These are phyloP conservation scores for Colletotrichum sidae DNA, from an alignment of 2,329 filamentous ascomycete species.

Conservation along the genomic window DNA sequence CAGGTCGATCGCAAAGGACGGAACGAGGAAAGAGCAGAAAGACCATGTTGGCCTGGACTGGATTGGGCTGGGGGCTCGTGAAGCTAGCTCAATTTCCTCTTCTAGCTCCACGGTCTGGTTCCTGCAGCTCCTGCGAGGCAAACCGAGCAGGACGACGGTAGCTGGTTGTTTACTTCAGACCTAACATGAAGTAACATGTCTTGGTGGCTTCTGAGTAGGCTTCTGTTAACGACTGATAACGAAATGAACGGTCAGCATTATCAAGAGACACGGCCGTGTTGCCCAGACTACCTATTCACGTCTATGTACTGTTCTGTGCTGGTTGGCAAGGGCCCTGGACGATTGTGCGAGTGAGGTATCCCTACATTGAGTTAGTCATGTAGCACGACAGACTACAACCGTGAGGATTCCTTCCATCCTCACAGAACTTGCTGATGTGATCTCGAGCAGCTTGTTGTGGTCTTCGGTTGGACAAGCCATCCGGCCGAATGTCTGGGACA, in stretches of 20 bases:
- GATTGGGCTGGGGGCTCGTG: constrained; percentile 9
- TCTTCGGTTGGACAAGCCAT: too few relatives aligned
- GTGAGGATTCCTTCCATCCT: too few relatives aligned
- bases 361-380: too few relatives aligned
- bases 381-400: too few relatives aligned
- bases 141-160: not conserved
- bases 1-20: constrained; percentile 32
- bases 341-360: constrained; percentile 4
- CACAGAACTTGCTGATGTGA: too few relatives aligned
- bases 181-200: not conserved
- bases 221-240: not conserved
- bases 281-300: constrained; percentile 2
- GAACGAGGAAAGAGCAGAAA: constrained; percentile 34
- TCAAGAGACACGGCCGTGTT: constrained; percentile 12
- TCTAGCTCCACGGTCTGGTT: not conserved
- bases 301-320: not conserved
- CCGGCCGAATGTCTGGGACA: constrained; percentile 9
- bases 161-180: not conserved
- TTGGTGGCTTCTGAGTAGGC: too few relatives aligned
- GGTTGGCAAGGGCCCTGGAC: constrained; percentile 7
- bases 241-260: not conserved
- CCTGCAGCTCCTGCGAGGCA: not conserved
- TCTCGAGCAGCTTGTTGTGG: too few relatives aligned
- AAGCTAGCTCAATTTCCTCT: constrained; percentile 3
- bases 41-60: constrained; percentile 13